A percentile compares a stretch with the other conserved stretches of the same genome.
phyloP scores from a whole-genome alignment of 768 basidiomycete genomes.

The Tephrocybe sp. region DNA sequence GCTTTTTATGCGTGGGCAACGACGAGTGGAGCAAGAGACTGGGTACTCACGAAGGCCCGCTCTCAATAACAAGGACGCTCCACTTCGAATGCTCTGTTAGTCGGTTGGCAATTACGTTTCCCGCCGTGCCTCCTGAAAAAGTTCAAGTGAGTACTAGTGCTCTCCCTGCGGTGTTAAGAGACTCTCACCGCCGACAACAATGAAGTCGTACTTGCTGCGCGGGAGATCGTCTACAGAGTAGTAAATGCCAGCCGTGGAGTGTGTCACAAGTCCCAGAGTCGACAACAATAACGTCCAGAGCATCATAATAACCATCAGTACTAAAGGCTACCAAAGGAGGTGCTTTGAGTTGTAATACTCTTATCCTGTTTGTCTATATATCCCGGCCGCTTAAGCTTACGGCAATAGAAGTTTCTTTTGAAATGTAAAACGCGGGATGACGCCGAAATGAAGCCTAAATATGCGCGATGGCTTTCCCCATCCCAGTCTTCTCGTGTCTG shows the following conservation, averaged over 20 bases:
- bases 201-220: slow-evolving; percentile 7
- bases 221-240: neutral
- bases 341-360: too few species aligned
- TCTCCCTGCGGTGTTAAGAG: slow-evolving; percentile 12
- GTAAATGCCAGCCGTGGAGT: neutral
- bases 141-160: slow-evolving; percentile 42
- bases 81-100: slow-evolving; percentile 10
- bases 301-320: neutral
- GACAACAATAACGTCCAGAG: neutral
- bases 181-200: slow-evolving; percentile 10
- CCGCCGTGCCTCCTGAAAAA: slow-evolving; percentile 16
- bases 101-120: slow-evolving; percentile 14
- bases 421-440: too few species aligned
- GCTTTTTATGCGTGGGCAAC: neutral
- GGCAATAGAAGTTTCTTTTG: too few species aligned
- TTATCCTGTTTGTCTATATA: too few species aligned
- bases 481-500: too few species aligned
- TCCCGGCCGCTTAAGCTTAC: too few species aligned
- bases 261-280: neutral
- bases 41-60: slow-evolving; percentile 10
- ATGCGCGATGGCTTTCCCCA: too few species aligned
- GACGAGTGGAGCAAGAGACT: neutral
- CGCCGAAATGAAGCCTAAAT: too few species aligned
- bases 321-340: too few species aligned
- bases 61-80: slow-evolving; percentile 15